Conservation (phyloP, 2,329 filamentous ascomycete genomes). For the Aureobasidium sp. region DNA sequence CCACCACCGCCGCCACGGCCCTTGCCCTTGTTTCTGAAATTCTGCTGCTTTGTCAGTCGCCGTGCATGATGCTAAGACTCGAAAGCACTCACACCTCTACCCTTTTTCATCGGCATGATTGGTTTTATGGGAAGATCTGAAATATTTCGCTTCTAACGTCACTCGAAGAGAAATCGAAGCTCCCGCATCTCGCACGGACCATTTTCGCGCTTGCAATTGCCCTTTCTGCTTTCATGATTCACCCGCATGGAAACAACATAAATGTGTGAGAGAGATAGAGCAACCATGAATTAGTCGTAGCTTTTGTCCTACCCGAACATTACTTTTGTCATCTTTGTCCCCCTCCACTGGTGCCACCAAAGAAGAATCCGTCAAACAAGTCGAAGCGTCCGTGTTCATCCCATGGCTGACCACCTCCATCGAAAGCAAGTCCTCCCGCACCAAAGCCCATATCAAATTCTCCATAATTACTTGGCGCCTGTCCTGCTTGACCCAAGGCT, state of each 20-base stretch:
- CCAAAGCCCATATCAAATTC: conserved; percentile 56
- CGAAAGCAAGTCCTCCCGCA: conserved; percentile 25
- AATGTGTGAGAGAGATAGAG: neutral
- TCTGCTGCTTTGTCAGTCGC: conserved; percentile 1
- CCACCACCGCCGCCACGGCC: conserved; percentile 29
- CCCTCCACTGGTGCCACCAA: conserved; percentile 41
- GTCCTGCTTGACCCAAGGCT: conserved; percentile 4
- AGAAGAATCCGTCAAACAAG: conserved; percentile 66
- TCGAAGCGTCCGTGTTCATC: conserved; percentile 46
- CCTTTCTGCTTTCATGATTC: neutral
- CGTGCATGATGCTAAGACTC: neutral
- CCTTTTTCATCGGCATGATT: conserved; percentile 7
- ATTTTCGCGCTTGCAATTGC: neutral
- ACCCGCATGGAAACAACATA: neutral
- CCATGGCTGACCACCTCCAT: conserved; percentile 42
- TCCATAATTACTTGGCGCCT: conserved; percentile 38
- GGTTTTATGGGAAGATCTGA: neutral
- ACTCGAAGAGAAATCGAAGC: conserved; percentile 8
- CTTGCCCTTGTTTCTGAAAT: conserved; percentile 21
- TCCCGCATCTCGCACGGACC: neutral
- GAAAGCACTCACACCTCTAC: neutral
- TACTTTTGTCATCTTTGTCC: neutral
- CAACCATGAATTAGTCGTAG: neutral
- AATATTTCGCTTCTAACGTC: conserved; percentile 2
- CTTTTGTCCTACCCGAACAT: neutral